Evolutionary conservation across 768 basidiomycete genomes (phyloP).

Genomic region (Tricholoma flavovirens): DNA sequence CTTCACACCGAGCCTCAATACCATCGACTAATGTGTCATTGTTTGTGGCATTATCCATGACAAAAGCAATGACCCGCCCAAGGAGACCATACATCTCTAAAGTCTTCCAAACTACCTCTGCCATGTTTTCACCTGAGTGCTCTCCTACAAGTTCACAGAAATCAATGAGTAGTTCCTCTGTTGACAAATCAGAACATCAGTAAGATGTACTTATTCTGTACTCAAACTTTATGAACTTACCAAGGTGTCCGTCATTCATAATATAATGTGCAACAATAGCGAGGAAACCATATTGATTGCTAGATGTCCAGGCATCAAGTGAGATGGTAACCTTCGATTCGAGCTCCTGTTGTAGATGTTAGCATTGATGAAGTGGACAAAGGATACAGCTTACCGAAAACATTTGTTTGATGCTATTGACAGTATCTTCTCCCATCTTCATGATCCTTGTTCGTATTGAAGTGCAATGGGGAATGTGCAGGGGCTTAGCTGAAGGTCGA

Average conservation of each 20-base stretch:
- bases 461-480: not conserved
- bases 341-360: slow-evolving; percentile 7
- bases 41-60: too few relatives aligned
- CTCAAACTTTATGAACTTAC: slow-evolving; percentile 1
- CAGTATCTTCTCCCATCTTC: slow-evolving; percentile 12
- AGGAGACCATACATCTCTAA: slow-evolving; percentile 18
- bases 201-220: not conserved
- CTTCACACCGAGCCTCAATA: slow-evolving; percentile 13
- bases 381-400: not conserved
- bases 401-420: not conserved
- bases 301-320: slow-evolving; percentile 8
- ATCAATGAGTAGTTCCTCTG: slow-evolving; percentile 32
- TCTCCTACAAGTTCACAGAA: slow-evolving; percentile 32
- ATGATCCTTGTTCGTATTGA: not conserved
- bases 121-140: too few relatives aligned
- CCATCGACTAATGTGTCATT: slow-evolving; percentile 25
- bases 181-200: slow-evolving; percentile 3
- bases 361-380: not conserved
- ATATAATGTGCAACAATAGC: slow-evolving; percentile 20
- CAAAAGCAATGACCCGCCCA: slow-evolving; percentile 24
- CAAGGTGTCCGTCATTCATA: slow-evolving; percentile 16
- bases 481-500: not conserved
- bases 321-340: slow-evolving; percentile 11
- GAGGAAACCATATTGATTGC: slow-evolving; percentile 19
- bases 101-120: slow-evolving; percentile 24